Evolutionary conservation across 371 early-diverging fungal genomes (phyloP).

Genomic region (Basidiobolus heterosporus): DNA sequence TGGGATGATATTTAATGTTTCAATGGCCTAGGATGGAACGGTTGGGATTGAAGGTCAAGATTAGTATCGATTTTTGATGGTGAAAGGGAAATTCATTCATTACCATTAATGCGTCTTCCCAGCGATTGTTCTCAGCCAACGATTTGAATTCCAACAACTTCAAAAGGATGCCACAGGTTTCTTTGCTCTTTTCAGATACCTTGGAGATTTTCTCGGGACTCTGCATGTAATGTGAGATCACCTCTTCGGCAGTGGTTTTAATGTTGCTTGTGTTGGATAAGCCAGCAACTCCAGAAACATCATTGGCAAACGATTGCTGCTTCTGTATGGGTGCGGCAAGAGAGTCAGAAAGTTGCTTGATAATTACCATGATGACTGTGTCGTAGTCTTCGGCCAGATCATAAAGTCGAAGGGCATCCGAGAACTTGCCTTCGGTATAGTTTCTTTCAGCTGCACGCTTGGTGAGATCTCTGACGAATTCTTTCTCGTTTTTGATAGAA

Average conservation of each 20-base stretch:
- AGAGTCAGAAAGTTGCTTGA: constrained; percentile 29
- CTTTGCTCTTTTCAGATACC: background rate
- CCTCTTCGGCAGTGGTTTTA: too few species aligned
- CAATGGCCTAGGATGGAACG: constrained; percentile 27
- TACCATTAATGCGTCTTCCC: too few species aligned
- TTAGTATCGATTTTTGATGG: too few species aligned
- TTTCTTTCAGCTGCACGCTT: constrained; percentile 50
- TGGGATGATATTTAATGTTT: constrained; percentile 38
- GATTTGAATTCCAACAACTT: too few species aligned
- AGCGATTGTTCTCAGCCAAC: too few species aligned
- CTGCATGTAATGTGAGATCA: too few species aligned
- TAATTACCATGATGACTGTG: constrained; percentile 54
- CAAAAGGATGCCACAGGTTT: background rate
- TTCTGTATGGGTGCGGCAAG: constrained; percentile 9
- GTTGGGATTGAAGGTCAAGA: too few species aligned
- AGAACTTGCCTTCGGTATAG: constrained; percentile 38
- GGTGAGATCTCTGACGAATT: constrained; percentile 38
- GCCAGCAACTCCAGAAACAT: too few species aligned
- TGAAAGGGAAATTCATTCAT: too few species aligned
- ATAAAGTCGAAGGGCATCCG: constrained; percentile 58
- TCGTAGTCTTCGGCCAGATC: constrained; percentile 61
- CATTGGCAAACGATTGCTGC: too few species aligned
- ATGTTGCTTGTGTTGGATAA: too few species aligned
- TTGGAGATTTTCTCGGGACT: too few species aligned
- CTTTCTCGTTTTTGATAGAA: constrained; percentile 27